Base-by-base conservation (phyloP, 2,329 filamentous ascomycete species). In the Dothiorella sarmentorum region DNA sequence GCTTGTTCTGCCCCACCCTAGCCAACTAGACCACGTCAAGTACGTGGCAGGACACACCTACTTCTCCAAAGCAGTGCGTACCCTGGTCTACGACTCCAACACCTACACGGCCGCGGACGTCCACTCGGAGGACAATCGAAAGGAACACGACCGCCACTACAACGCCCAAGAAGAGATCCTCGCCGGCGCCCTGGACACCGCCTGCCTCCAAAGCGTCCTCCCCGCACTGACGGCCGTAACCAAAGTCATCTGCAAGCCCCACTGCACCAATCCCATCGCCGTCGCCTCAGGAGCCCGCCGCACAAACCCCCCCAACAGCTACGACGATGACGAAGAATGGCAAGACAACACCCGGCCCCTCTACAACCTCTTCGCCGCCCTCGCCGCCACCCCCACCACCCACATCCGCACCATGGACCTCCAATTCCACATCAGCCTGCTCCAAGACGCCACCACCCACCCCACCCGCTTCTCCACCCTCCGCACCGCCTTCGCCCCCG, bases 351-450 rank as follows among this genome's bases (percentile, higher is more conserved):
- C 40, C 9, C 53, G 38, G 9, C 53, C 53, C 7, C 18, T 56
- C 20, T 45, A 33, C 53, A 26, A 31, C 53, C 53, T 56, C 53
- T 15, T 20, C 38, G 26, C 38, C 2, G 18, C 26, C 18, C 4
- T 26, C 4, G 26, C 38, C 11, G 13, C 18, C 20, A 11, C 9
- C 3, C 15, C 29, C 38, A 3, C 37, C 15, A 20, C 31, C 24
- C 10, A 29, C 38, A 45, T 56, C 53, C 53, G 38, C 53, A 45
- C 38, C 11, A 38, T 56, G 9, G 13, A 24, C 53, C 53, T 56
- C 9, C 3, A n/a, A 10, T 22, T 56, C 18, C 38, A 56, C 27
- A 3, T 45, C 38, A n/a, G 17, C 13, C 42, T 56, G 15, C 53
- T 56, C 38, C 35, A 13, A 24, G 53, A 33, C 53, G 53, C 24